Evolutionary conservation across 2,329 filamentous ascomycete species (phyloP).

Genomic region (Coniochaeta sp.): DNA sequence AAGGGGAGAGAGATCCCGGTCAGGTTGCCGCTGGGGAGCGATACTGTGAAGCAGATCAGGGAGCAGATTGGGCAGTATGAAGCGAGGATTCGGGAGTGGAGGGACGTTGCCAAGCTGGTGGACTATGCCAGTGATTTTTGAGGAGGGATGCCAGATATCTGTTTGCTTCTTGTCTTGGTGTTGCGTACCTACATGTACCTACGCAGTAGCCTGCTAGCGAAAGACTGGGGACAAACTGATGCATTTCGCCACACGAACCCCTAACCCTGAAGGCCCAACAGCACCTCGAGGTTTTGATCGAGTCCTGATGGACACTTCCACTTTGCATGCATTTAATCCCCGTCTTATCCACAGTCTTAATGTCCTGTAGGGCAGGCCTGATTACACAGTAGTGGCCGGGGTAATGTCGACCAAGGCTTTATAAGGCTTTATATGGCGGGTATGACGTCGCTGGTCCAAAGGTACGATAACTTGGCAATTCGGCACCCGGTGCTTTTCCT

Average conservation of each 20-base stretch:
- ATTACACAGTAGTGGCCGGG: not conserved
- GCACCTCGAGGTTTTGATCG: not conserved
- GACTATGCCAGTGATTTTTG: constrained; percentile 20
- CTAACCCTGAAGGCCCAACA: not conserved
- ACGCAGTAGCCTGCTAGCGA: not conserved
- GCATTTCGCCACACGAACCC: no score
- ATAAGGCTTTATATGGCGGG: not conserved
- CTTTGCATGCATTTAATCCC: not conserved
- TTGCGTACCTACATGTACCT: no score
- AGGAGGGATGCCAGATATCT: not conserved
- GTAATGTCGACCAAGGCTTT: not conserved
- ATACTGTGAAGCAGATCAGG: constrained; percentile 34
- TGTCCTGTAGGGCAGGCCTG: not conserved
- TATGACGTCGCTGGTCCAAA: not conserved
- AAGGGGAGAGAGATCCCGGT: constrained; percentile 41
- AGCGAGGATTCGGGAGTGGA: constrained; percentile 41
- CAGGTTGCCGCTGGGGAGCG: constrained; percentile 46
- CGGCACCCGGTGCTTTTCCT: not conserved
- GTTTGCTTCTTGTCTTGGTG: not conserved
- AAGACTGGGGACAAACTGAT: not conserved
- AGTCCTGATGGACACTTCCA: not conserved
- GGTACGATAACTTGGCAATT: not conserved
- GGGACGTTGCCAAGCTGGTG: constrained; percentile 26
- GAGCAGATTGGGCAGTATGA: constrained; percentile 34
- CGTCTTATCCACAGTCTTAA: no score